Evolutionary conservation across 495 filamentous ascomycete genomes (phyloP).

Genomic region (Penicillium goetzii): DNA sequence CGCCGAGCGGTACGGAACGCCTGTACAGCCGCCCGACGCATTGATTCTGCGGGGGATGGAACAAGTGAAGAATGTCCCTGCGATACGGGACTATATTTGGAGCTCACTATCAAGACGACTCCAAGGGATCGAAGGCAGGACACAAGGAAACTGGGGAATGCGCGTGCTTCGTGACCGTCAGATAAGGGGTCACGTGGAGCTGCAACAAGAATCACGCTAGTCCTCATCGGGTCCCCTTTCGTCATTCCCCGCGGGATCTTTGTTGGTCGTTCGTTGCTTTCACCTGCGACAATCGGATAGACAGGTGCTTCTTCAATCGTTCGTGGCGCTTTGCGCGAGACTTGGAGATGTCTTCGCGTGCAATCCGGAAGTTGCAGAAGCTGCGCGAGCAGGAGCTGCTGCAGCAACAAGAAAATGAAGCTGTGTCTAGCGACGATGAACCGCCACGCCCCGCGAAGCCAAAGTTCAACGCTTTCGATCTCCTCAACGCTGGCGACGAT

Average conservation of each 20-base stretch:
- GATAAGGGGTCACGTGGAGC: constrained; percentile 30
- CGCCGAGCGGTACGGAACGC: constrained; percentile 65
- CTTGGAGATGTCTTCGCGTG: constrained; percentile 73
- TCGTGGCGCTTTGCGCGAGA: constrained; percentile 4
- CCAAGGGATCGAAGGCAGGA: constrained; percentile 2
- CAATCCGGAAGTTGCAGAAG: constrained; percentile 74
- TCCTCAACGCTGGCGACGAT: constrained; percentile 60
- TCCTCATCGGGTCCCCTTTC: constrained; percentile 34
- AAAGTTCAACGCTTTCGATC: constrained; percentile 55
- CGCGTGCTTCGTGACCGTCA: constrained; percentile 6
- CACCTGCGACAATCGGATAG: background rate
- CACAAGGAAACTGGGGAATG: constrained; percentile 6
- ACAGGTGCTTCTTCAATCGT: background rate
- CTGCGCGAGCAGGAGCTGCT: constrained; percentile 66
- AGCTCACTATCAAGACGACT: constrained; percentile 13
- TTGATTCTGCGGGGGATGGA: constrained; percentile 36
- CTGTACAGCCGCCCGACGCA: constrained; percentile 69
- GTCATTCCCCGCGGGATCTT: constrained; percentile 47
- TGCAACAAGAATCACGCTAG: constrained; percentile 29
- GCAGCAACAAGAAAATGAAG: constrained; percentile 50
- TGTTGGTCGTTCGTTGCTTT: constrained; percentile 15
- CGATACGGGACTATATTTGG: constrained; percentile 14
- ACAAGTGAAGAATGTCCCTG: constrained; percentile 10
- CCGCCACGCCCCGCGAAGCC: constrained; percentile 38
- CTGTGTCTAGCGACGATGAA: constrained; percentile 58